phyloP scores from a whole-genome alignment of 1,284 basidiomycete species.

The Marasmius fiardii region DNA sequence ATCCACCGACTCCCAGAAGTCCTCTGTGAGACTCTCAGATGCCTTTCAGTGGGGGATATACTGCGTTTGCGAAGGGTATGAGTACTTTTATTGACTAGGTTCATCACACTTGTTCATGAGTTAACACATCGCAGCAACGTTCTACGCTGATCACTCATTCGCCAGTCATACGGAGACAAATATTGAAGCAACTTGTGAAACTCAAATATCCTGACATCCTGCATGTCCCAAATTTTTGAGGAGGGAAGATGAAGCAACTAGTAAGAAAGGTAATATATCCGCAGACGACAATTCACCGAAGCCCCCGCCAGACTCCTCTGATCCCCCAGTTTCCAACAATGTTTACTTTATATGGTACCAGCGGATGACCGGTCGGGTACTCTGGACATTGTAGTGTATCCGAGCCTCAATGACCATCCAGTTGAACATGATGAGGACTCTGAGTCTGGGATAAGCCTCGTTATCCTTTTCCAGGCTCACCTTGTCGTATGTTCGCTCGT shows the following conservation, averaged over 20 bases:
- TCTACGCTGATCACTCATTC: no score
- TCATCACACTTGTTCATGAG: neutral
- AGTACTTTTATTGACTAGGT: neutral
- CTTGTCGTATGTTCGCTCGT: neutral
- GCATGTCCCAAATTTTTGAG: no score
- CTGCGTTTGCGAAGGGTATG: neutral
- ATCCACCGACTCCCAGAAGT: no score
- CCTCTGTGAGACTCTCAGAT: neutral
- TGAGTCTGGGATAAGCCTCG: neutral
- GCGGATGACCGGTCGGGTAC: neutral
- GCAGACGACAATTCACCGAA: no score
- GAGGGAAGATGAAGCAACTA: no score
- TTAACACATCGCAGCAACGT: neutral
- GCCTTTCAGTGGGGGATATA: neutral
- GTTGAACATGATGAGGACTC: neutral
- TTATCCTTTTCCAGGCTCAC: neutral
- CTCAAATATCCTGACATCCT: no score
- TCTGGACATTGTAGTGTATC: neutral
- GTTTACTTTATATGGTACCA: no score
- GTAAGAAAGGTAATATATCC: no score
- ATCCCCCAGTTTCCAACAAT: no score
- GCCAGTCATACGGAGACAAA: no score
- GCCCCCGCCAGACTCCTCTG: no score
- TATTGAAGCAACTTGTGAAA: no score
- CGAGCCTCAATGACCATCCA: neutral